Evolutionary conservation across 495 filamentous ascomycete genomes (phyloP), one percentile per base, ranked within the genome.

Genomic region (Hypoxylon fuscum): DNA sequence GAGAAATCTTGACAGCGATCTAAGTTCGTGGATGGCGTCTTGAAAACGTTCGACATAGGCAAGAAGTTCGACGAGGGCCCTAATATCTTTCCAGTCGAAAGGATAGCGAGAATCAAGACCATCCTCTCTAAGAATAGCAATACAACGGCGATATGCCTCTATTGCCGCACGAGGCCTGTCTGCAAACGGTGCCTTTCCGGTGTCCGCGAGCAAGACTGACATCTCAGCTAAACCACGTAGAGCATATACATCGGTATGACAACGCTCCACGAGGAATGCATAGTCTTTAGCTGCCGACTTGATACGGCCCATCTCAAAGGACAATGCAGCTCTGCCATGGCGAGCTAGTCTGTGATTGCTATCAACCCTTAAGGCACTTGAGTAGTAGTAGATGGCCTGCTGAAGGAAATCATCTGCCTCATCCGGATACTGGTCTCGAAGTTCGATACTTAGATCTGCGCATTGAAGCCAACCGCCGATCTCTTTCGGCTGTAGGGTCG

Each of bases 11-110:
- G 88, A 82, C 3, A 97, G 67, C 11, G 77, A 75, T 70, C 89
- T 94, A 9, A 95, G 74, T 64, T 87, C 81, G 17, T 70, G 69
- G 5, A 96, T 80, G 8, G 89, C 93, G 50, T 87, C 79, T 9
- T 79, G 74, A 68, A 85, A 88, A 53, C 82, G 78, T 47, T 81
- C 81, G 6, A 85, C 67, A 43, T 86, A 85, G 10, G 82, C 81
- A 61, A 91, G 88, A 18, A 98, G 81, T 65, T 96, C 92, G 21
- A 89, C 81, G 59, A 93, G 96, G 47, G 93, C 88, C 63, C 92
- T 89, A 29, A 94, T 72, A 69, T 97, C 90, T 23, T 87, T 86
- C 92, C 93, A 98, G 25, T 85, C 85, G 62, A 96, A 88, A 21
- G 75, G 76, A 8, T 76, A 81, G 1, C 73, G 77, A 43, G 81